Evolutionary conservation across 176 grass and related monocot species (phyloP).

Genomic region (Oryza meyeriana): DNA sequence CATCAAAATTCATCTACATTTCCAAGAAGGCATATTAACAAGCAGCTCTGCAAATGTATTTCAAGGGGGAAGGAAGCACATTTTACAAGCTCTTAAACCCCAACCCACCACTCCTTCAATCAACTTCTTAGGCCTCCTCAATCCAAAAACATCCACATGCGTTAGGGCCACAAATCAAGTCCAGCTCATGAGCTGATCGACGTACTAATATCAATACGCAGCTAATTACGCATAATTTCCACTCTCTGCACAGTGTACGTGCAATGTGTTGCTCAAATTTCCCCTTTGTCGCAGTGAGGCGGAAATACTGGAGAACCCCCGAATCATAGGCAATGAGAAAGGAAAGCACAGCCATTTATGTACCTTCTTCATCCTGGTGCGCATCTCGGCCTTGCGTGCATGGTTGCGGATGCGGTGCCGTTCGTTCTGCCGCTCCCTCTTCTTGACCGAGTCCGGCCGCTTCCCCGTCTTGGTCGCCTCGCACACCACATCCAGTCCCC

Average conservation of each 20-base stretch:
- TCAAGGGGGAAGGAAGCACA: background rate
- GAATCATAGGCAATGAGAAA: background rate
- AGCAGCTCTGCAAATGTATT: conserved; percentile 5
- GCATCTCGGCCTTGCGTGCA: conserved; percentile 75
- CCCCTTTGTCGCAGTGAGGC: background rate
- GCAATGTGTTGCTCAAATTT: background rate
- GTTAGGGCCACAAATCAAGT: background rate
- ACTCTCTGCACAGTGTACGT: background rate
- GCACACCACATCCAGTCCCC: conserved; percentile 51
- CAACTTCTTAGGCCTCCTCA: background rate
- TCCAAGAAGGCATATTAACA: background rate
- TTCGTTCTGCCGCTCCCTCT: conserved; percentile 73
- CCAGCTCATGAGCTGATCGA: background rate
- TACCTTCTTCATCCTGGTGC: conserved; percentile 79
- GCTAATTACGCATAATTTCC: background rate
- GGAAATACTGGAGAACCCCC: background rate
- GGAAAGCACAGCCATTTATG: background rate
- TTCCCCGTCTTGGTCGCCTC: conserved; percentile 44
- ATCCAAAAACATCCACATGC: background rate
- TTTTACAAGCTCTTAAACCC: background rate
- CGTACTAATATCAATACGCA: background rate
- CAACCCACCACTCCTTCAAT: background rate
- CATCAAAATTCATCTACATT: conserved; percentile 9
- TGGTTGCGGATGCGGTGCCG: conserved; percentile 59
- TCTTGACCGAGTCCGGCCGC: conserved; percentile 53